Base-by-base conservation (phyloP, 1,284 basidiomycete species). In the Uromyces viciae-fabae region DNA sequence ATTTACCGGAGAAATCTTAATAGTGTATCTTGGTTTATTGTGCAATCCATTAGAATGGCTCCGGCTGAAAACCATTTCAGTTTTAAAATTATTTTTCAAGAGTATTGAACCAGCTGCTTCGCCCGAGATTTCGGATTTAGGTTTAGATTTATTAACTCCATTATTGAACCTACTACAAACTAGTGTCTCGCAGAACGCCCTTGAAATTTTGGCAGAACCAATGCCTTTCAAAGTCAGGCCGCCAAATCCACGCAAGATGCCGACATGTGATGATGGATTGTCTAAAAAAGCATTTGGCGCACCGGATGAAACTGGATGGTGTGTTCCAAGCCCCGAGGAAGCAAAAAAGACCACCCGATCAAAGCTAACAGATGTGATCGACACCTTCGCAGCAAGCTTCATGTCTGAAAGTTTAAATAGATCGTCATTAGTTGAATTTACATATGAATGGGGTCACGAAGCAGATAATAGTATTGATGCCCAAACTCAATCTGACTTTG, bases 231-330 rank as follows among this genome's bases (percentile, higher is more conserved):
- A 73, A 54, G 43, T 11, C 14, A 40, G 43, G 25, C 40, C 69
- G 40, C 43, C 25, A 42, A 43, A 75, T 31, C 8, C 33, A 43
- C 28, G 38, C 22, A 58, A 74, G 43, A 28, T 25, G 19, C 14
- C 76, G 22, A 49, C 11, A 11, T n/a, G 17, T 5, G 56, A 72
- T 19, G 69, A 64, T 9, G 40, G 28, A 9, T 36, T 28, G 31
- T 69, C 43, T 2, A 80, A 80, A 11, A 90, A 91, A 49, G 89
- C 95, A 15, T 95, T 95, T 84, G 93, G 94, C 11, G 88, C 91
- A 28, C 91, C 94, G 0, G 89, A 92, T 81, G 89, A 91, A 68
- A 92, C 92, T 1, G 94, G 94, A 11, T 96, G 94, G 94, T 92
- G 90, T 83, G 89, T 95, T 54, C 89, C 93, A 17, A 90, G 90